Evolutionary conservation across 2,329 filamentous ascomycete genomes (phyloP).

Genomic region (Fusarium musae): DNA sequence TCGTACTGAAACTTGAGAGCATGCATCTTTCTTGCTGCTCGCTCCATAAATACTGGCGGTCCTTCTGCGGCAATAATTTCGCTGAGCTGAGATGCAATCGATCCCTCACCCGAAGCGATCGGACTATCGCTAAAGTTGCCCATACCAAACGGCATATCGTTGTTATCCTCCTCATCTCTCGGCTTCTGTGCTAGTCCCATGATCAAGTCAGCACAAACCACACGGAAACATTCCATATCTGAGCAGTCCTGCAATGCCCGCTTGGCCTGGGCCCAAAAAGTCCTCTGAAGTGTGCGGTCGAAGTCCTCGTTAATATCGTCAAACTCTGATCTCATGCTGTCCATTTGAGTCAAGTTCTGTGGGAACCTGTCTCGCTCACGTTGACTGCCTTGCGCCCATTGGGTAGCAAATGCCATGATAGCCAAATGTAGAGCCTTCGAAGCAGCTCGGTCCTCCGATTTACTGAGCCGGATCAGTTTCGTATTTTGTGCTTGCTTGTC

Average conservation of each 20-base stretch:
- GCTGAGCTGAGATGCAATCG: conserved; percentile 47
- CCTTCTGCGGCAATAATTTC: conserved; percentile 45
- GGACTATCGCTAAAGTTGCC: conserved; percentile 35
- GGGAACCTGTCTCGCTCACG: conserved; percentile 43
- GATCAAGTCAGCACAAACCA: conserved; percentile 54
- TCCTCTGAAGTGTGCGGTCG: conserved; percentile 51
- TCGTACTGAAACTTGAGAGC: conserved; percentile 51
- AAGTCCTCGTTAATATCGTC: conserved; percentile 50
- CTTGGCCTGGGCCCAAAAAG: conserved; percentile 54
- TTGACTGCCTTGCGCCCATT: conserved; percentile 53
- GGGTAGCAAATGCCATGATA: conserved; percentile 64
- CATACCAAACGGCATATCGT: conserved; percentile 21
- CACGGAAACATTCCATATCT: conserved; percentile 53
- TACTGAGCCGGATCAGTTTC: conserved; percentile 54
- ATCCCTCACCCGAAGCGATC: conserved; percentile 37
- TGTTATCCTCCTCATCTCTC: conserved; percentile 41
- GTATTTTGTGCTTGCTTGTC: conserved; percentile 56
- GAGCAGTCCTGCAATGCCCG: conserved; percentile 51
- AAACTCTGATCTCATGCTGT: conserved; percentile 40
- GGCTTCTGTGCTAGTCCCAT: conserved; percentile 54
- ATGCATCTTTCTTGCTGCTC: conserved; percentile 53
- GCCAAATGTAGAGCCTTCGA: conserved; percentile 59
- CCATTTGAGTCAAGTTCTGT: conserved; percentile 37
- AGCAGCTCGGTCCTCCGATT: conserved; percentile 55
- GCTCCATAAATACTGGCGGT: conserved; percentile 49